Conservation (phyloP, 2,329 filamentous ascomycete genomes). For the Pseudonectria buxi region DNA sequence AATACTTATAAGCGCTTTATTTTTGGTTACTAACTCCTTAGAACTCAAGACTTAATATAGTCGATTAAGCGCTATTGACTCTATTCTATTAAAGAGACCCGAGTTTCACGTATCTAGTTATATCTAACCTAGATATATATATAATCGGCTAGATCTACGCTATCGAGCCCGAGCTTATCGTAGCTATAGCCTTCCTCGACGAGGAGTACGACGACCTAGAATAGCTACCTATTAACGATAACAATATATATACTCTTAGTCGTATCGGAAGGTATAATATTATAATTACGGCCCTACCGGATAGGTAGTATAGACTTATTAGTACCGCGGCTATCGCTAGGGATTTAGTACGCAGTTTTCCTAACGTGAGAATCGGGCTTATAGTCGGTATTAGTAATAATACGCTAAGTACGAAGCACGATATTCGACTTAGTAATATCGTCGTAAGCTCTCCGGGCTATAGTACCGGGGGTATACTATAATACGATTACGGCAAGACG, state of each 20-base stretch:
- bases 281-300: constrained; percentile 9
- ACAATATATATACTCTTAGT: constrained; percentile 12
- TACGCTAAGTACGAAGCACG: constrained; percentile 22
- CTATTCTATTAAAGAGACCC: too few relatives aligned
- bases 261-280: constrained; percentile 11
- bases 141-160: constrained; percentile 40
- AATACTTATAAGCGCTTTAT: too few relatives aligned
- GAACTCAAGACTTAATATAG: too few relatives aligned
- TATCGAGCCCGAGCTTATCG: constrained; percentile 28
- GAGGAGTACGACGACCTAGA: constrained; percentile 14
- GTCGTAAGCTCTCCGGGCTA: constrained; percentile 7
- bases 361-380: constrained; percentile 19
- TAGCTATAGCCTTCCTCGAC: constrained; percentile 33
- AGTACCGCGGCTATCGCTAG: constrained; percentile 17
- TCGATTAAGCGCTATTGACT: too few relatives aligned
- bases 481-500: constrained; percentile 17
- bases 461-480: constrained; percentile 6
- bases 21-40: too few relatives aligned
- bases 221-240: constrained; percentile 17
- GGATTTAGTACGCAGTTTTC: constrained; percentile 26
- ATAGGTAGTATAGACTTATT: constrained; percentile 7
- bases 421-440: constrained; percentile 24
- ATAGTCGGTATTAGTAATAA: constrained; percentile 19
- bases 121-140: constrained; percentile 17
- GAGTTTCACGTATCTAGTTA: too few relatives aligned